Conservation (phyloP, 306 rosid species). For the Fragaria vesca region DNA sequence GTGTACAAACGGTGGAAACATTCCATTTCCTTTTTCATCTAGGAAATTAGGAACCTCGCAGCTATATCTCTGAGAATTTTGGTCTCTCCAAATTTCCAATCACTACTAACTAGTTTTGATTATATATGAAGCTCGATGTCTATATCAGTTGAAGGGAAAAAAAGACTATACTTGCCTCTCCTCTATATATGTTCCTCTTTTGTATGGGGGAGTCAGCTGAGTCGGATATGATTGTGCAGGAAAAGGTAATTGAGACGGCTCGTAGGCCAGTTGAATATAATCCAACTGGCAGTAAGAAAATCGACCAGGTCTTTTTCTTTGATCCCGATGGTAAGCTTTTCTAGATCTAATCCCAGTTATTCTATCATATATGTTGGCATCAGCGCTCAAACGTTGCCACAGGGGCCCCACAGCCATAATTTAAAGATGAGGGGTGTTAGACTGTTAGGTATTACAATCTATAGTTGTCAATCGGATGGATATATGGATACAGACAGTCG, state of each 20-base stretch:
- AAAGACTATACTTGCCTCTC: not conserved
- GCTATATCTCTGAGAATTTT: no score
- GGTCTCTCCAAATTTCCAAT: no score
- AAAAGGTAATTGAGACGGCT: slow-evolving; percentile 57
- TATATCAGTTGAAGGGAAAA: not conserved
- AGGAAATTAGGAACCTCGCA: no score
- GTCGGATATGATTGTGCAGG: slow-evolving; percentile 43
- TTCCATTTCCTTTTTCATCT: not conserved
- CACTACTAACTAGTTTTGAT: no score
- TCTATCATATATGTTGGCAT: not conserved
- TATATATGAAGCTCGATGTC: not conserved
- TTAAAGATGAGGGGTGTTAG: not conserved
- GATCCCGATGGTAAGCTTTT: slow-evolving; percentile 72
- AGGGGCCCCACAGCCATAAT: no score
- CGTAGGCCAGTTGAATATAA: slow-evolving; percentile 21
- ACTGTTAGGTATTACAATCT: no score
- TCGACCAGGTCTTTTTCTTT: slow-evolving; percentile 70
- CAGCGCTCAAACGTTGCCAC: not conserved
- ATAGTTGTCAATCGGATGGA: no score
- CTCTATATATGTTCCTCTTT: not conserved
- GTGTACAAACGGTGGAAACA: not conserved
- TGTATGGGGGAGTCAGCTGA: not conserved
- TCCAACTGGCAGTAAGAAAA: not conserved
- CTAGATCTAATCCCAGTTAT: not conserved
- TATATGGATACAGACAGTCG: no score